These are phyloP conservation scores for Babesia bovis DNA, from an alignment of 169 alveolate species.

Conservation along the genomic window DNA sequence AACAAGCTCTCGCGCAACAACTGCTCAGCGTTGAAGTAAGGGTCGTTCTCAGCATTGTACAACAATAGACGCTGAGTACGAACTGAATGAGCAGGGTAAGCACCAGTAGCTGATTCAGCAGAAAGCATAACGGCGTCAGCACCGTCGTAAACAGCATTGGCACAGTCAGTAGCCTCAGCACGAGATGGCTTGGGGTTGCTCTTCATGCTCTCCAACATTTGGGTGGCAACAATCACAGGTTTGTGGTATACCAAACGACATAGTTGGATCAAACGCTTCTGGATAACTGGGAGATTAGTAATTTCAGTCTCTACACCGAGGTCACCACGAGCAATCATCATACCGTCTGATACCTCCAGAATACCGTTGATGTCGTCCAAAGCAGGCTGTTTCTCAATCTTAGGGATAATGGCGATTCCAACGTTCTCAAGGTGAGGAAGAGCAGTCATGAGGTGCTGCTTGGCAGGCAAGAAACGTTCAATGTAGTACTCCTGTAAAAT, in stretches of 20 bases:
- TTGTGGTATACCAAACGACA: constrained; percentile 84
- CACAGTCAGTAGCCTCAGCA: constrained; percentile 99
- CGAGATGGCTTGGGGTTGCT: constrained; percentile 97
- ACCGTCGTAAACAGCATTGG: constrained; percentile 98
- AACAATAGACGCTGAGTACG: constrained; percentile 70
- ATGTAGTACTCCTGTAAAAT: constrained; percentile 55
- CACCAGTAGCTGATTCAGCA: constrained; percentile 88
- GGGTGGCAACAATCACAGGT: constrained; percentile 98
- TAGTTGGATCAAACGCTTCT: constrained; percentile 83
- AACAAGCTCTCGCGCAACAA: constrained; percentile 59
- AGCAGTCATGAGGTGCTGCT: constrained; percentile 31
- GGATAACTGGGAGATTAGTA: constrained; percentile 88
- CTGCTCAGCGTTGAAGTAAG: constrained; percentile 64
- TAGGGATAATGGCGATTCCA: constrained; percentile 85
- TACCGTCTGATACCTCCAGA: constrained; percentile 90
- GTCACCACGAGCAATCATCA: constrained; percentile 98
- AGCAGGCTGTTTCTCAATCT: constrained; percentile 94
- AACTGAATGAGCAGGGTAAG: constrained; percentile 74
- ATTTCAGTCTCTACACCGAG: constrained; percentile 96
- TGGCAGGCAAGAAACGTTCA: constrained; percentile 66
- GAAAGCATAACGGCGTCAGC: constrained; percentile 94
- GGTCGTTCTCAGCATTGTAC: constrained; percentile 72
- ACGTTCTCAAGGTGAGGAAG: constrained; percentile 38
- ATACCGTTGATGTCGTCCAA: constrained; percentile 89
- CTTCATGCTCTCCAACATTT: constrained; percentile 97